Evolutionary conservation across 768 basidiomycete genomes (phyloP), one percentile per base, ranked within the genome.

Genomic region (Pleurotus sapidus): DNA sequence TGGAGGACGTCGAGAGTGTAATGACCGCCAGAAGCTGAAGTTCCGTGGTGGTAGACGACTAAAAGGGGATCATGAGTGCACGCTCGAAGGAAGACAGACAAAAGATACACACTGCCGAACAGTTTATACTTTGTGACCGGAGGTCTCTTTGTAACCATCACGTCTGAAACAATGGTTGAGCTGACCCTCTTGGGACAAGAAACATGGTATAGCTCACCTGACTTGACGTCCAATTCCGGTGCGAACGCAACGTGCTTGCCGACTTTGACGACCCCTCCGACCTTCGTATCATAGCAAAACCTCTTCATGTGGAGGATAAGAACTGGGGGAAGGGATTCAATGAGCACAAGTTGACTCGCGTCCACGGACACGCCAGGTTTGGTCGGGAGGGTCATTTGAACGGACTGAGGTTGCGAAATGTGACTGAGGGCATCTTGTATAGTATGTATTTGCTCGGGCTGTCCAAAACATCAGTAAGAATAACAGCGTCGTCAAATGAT

Each of bases 41-140:
- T 76, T 2, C 96, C 96, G 63, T 99, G 95, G 69, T 99, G 96
- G 70, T 98, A 98, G 11, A 98, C 73, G 7, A 87, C 96, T 91
- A 61, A 2, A 50, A 47, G 49, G 23, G 3, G 51, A 45, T 49
- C 45, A 12, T 27, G 27, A 55, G 30, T 24, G 39, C 5, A 3
- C 23, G 18, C 54, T 38, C 1, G 24, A 24, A 46, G 2, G 37
- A 17, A 11, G 12, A 20, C 14, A 42, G 14, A 50, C 40, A 11
- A 39, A 9, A 11, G 34, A 59, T 18, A 70, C 83, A 57, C 62
- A 91, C 91, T 90, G 62, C 91, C 92, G 65, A 94, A 94, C 7
- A 96, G 79, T 64, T 86, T 87, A 68, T 95, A 96, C 64, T 80
- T 79, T 43, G 80, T 77, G 3, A 77, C 70, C 8, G 76, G 74